Conservation (phyloP, 164 flowering plant genomes). For the Vitis cinerea region DNA sequence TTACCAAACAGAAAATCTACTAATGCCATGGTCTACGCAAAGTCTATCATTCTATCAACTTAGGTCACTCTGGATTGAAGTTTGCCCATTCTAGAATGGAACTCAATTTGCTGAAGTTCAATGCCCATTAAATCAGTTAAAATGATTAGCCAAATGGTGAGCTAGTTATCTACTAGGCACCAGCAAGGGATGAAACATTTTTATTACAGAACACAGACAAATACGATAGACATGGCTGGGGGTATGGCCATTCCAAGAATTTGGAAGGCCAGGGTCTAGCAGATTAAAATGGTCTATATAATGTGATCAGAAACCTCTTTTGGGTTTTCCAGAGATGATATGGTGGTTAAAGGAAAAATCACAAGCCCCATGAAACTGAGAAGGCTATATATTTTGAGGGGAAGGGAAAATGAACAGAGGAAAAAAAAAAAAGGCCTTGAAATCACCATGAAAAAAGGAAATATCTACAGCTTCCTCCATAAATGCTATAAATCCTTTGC, state of each 20-base stretch:
- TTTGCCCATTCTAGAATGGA: too few relatives aligned
- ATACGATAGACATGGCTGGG: background rate
- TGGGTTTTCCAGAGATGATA: too few relatives aligned
- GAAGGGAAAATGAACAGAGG: background rate
- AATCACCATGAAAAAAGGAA: background rate
- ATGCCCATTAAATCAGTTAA: too few relatives aligned
- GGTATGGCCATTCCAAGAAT: background rate
- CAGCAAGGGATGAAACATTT: background rate
- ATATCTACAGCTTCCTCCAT: background rate
- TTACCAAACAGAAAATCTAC: too few relatives aligned
- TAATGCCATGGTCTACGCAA: too few relatives aligned
- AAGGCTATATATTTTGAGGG: background rate
- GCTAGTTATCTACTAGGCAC: too few relatives aligned
- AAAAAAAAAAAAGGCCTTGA: background rate
- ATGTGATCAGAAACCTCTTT: background rate
- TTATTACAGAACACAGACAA: background rate
- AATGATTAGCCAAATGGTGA: too few relatives aligned
- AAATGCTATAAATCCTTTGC: background rate
- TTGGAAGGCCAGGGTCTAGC: background rate
- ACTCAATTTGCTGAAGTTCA: too few relatives aligned
- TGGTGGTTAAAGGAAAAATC: background rate
- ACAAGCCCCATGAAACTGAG: background rate
- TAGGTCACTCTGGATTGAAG: too few relatives aligned
- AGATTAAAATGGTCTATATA: background rate
- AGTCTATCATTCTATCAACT: too few relatives aligned